Base-by-base conservation (phyloP, 78 protist species). In the Speleostelium caveatum region DNA sequence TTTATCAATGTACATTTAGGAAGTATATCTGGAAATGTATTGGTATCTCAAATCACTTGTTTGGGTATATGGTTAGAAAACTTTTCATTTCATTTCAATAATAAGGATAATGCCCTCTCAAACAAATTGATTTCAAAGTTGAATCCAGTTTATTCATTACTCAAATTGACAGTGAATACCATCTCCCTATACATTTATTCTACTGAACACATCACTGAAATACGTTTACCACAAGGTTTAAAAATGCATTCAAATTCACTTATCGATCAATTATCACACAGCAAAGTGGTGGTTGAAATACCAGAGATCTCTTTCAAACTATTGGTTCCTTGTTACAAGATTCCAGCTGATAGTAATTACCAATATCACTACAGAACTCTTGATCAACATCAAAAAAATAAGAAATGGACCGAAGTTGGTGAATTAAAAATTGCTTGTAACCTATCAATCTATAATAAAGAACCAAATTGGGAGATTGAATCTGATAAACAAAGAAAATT, bases 391-490 rank as follows among this genome's bases (percentile, higher is more conserved):
- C 36, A 49, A 28, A 63, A 55, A n/a, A 79, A 79, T 17, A 79
- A 56, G 30, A 86, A 86, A 58, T 86, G 93, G 93, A 75, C 75
- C 24, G 93, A 86, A 49, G 93, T 86, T 66, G 93, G 93, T 22
- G 77, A 74, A 24, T 30, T 75, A 10, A 62, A 33, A 16, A 68
- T 73, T 21, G 39, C 66, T 7, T 22, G 59, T 35, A 86, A 86
- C 42, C 12, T 86, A 4, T 68, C 74, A 2, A 56, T 86, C 3
- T 86, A 86, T 33, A 51, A 41, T 14, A 86, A 86, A 32, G 75
- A 73, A 32, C 87, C 93, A 35, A 86, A 86, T 58, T 86, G 93
- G 93, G 19, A 51, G n/a, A 32, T 49, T 10, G 93, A 86, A 30
- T 53, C 86, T 3, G 75, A 75, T 26, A 49, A 62, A 39, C 93